A percentile compares a stretch with the other conserved stretches of the same genome.
Evolutionary conservation across 2,329 filamentous ascomycete genomes (phyloP).

Genomic region (Leptographium wingfieldii): DNA sequence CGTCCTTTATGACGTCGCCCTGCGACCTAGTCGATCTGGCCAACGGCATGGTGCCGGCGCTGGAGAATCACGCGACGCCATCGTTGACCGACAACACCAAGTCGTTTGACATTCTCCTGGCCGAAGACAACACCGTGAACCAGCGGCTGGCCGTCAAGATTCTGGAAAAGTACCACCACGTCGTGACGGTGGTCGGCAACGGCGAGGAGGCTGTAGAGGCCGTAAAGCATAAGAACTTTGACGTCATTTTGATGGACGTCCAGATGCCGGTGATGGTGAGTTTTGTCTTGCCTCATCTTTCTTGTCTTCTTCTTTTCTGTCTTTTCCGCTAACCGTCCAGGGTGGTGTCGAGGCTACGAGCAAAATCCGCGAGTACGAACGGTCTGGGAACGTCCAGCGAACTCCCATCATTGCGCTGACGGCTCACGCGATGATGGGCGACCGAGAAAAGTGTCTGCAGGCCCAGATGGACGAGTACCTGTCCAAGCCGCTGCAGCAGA

Average conservation of each 20-base stretch:
- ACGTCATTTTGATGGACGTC: constrained; percentile 97
- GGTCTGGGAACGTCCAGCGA: constrained; percentile 62
- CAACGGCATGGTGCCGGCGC: constrained; percentile 88
- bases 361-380: constrained; percentile 93
- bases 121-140: constrained; percentile 96
- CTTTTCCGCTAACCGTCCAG: constrained; percentile 31
- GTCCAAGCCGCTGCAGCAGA: constrained; percentile 47
- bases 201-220: constrained; percentile 85
- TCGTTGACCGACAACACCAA: constrained; percentile 87
- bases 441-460: constrained; percentile 94
- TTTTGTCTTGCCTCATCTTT: constrained; percentile 22
- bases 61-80: constrained; percentile 86
- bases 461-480: constrained; percentile 99
- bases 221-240: constrained; percentile 85
- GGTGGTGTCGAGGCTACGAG: constrained; percentile 94
- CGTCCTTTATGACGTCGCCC: constrained; percentile 98
- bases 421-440: constrained; percentile 96
- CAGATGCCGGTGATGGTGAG: constrained; percentile 98
- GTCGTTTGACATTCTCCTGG: constrained; percentile 88
- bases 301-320: not conserved
- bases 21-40: constrained; percentile 88
- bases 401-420: constrained; percentile 96
- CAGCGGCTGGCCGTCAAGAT: constrained; percentile 94
- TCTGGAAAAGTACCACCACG: constrained; percentile 89
- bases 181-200: constrained; percentile 87